Base-by-base conservation (phyloP, 352 stramenopile genomes). In the Globisporangium rhizosaccharum region DNA sequence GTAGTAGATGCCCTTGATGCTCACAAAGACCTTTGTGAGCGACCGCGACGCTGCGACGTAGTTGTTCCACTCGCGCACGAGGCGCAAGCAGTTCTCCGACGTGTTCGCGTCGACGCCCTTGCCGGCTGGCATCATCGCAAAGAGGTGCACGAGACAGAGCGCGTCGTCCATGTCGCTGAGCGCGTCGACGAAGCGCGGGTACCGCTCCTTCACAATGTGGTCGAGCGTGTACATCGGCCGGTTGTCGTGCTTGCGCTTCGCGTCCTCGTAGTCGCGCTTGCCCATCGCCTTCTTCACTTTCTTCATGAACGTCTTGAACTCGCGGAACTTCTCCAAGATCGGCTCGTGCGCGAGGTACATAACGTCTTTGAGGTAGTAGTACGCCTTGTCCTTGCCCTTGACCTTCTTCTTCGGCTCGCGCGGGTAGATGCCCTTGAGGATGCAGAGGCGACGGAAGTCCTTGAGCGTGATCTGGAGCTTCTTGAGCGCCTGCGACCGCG, bases 331-430 rank as follows among this genome's bases (percentile, higher is more conserved):
- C 11, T 99, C 73, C 12, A 99, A 77, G 26, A 99, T 77, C 0
- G 97, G 97, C 70, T 99, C 97, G 71, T 99, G 96, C 2, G 93
- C 84, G 58, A 99, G 75, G 62, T 96, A 98, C 74, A 90, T 89
- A 50, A 99, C 88, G 75, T 99, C 97, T 76, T 99, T 99, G 56
- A 99, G 84, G 76, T 99, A 98, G 77, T 99, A 99, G 73, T 99
- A 99, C 36, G 96, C 97, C 82, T 99, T 98, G 58, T 98, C 94
- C 66, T 97, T 98, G 62, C 96, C 96, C 56, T 87, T 90, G 3
- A 75, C 72, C 61, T 98, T 96, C 69, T 98, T 98, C 62, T 95
- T 92, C 20, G 97, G 97, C 62, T 99, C 94, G 53, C 97, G 84
- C 23, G 97, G 97, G 80, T 99, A 99, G 42, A 99, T 96, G 44